A percentile compares a stretch with the other conserved stretches of the same genome.
phyloP scores from a whole-genome alignment of 495 filamentous ascomycete species.

The Penicillium cataractarum region DNA sequence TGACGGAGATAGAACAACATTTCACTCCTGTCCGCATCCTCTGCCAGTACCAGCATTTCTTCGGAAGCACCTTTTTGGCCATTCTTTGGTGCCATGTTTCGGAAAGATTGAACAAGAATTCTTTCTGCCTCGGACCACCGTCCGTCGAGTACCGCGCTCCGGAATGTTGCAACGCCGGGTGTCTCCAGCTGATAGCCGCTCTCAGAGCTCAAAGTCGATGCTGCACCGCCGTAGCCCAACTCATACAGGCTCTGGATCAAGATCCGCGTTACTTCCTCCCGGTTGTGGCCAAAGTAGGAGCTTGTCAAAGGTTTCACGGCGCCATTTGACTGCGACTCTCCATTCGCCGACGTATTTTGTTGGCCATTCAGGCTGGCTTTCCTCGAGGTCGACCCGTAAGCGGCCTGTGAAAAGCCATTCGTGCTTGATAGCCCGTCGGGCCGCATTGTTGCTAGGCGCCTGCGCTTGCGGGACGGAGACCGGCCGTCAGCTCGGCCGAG shows the following conservation, averaged over 20 bases:
- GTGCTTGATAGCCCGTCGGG: constrained; percentile 54
- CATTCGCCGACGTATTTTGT: constrained; percentile 39
- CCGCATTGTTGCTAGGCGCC: constrained; percentile 65
- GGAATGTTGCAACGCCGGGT: constrained; percentile 79
- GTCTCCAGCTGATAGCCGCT: constrained; percentile 91
- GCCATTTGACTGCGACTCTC: constrained; percentile 52
- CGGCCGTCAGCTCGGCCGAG: constrained; percentile 40
- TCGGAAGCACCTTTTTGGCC: constrained; percentile 32
- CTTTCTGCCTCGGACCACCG: constrained; percentile 84
- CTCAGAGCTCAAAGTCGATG: constrained; percentile 71
- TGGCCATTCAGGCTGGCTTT: constrained; percentile 58
- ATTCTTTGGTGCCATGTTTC: constrained; percentile 13
- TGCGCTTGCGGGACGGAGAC: constrained; percentile 60
- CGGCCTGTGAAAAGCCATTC: constrained; percentile 52
- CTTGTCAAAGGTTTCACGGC: constrained; percentile 39
- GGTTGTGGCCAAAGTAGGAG: constrained; percentile 77
- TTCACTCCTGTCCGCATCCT: constrained; percentile 59
- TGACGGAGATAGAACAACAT: constrained; percentile 82
- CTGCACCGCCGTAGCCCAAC: constrained; percentile 80
- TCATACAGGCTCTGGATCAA: constrained; percentile 89
- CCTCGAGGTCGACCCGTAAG: constrained; percentile 49
- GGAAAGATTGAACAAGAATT: constrained; percentile 66
- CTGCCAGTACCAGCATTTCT: constrained; percentile 53
- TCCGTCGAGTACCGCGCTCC: constrained; percentile 78
- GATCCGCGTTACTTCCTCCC: constrained; percentile 91